Base-by-base conservation (phyloP, 495 filamentous ascomycete species). In the Penicillium coffeae region DNA sequence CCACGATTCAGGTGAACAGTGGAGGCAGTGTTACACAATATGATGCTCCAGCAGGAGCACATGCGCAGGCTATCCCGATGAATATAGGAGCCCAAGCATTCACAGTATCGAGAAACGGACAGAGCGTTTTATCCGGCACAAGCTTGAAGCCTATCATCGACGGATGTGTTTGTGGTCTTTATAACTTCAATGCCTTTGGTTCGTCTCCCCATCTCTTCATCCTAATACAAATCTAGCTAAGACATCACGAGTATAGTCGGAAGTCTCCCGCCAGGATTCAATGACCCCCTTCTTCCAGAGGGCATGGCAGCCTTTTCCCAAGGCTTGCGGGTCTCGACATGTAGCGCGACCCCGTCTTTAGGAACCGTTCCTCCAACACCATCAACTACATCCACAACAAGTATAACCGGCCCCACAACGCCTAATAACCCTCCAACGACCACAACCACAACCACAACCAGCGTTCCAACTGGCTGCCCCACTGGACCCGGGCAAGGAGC, bases 161-260 rank as follows among this genome's bases (percentile, higher is more conserved):
- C 73, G 78, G 50, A 65, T 79, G 47, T 68, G 77, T 56, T 6
- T 62, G 59, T 25, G 59, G 56, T 9, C 22, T 62, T 10, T 83
- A 81, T 57, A 84, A 83, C 52, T 82, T 73, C 63, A 84, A 84
- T 49, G 74, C 77, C 14, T 84, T 76, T 49, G 73, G 63, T 55
- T 57, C 48, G 62, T 40, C 50, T 19, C 3, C 13, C 25, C 7
- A 30, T 22, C 21, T 18, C 2, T 19, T 25, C 4, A 32, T 2
- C 0, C 9, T 1, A 0, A 16, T 21, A n/a, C n/a, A n/a, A n/a
- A n/a, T 9, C 22, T 18, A 38, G 21, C 10, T 16, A 0, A 8
- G 15, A 33, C 34, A 9, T 14, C 0, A 9, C 1, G 3, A 45
- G 0, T 19, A 3, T 50, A 70, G 67, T 69, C 20, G 78, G 78